Conservation (phyloP, 805 yeast species). For the Metschnikowia colocasiae region DNA sequence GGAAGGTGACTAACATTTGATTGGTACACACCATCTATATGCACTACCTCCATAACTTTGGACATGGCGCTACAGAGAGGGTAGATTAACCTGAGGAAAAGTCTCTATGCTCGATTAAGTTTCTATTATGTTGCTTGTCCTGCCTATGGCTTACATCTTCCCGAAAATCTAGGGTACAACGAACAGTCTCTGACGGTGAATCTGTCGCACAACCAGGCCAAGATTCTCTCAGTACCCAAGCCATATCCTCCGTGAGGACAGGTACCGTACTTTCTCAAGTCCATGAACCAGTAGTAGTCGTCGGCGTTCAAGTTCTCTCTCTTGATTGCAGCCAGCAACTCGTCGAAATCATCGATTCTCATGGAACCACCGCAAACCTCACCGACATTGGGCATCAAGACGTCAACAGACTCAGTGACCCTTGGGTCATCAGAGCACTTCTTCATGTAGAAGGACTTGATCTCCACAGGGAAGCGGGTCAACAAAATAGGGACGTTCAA, state of each 20-base stretch:
- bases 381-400: conserved; percentile 98
- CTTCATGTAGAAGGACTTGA: conserved; percentile 98
- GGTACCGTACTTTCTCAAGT: conserved; percentile 94
- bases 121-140: neutral
- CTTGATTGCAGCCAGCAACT: conserved; percentile 83
- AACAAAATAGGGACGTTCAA: conserved; percentile 90
- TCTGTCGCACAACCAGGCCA: conserved; percentile 97
- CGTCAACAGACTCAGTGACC: conserved; percentile 98
- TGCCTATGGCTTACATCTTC: conserved; percentile 88
- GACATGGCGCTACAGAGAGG: neutral
- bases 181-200: conserved; percentile 98
- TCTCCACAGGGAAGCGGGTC: conserved; percentile 92
- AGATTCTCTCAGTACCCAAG: conserved; percentile 93
- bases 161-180: conserved; percentile 94
- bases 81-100: neutral
- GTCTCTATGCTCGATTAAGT: neutral
- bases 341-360: conserved; percentile 85
- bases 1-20: conserved; percentile 9
- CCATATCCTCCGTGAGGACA: conserved; percentile 99
- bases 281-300: conserved; percentile 94
- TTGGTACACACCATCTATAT: neutral
- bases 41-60: neutral
- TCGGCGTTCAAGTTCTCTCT: conserved; percentile 84
- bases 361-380: conserved; percentile 98
- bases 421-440: conserved; percentile 85